Conservation (phyloP, 768 basidiomycete species). For the Mycena vulgaris region DNA sequence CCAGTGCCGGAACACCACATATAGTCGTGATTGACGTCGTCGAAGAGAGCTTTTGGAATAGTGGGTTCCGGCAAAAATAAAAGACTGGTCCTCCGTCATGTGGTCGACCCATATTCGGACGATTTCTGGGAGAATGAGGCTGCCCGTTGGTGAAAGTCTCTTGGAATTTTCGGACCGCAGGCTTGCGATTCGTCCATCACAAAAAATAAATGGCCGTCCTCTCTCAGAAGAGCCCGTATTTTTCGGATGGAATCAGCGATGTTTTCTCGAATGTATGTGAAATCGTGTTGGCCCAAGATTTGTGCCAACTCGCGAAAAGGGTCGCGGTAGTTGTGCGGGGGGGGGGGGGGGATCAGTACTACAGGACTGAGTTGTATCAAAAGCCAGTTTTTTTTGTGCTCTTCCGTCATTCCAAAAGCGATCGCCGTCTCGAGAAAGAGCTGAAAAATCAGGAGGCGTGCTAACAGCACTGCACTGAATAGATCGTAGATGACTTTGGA, state of each 20-base stretch:
- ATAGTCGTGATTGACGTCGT: background rate
- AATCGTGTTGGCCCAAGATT: background rate
- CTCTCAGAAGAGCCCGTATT: constrained; percentile 3
- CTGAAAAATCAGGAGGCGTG: constrained; percentile 3
- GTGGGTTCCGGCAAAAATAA: constrained; percentile 30
- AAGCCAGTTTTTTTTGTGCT: constrained; percentile 16
- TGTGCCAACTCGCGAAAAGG: background rate
- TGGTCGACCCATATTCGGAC: constrained; percentile 1
- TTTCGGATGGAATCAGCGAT: background rate
- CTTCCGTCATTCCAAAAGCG: background rate
- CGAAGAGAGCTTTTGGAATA: constrained; percentile 25
- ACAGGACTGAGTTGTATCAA: background rate
- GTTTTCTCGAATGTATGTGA: background rate
- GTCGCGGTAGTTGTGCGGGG: background rate
- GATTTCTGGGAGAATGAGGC: background rate
- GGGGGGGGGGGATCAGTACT: background rate
- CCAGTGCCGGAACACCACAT: no score
- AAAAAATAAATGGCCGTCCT: constrained; percentile 8
- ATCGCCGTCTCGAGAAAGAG: background rate
- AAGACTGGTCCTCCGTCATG: background rate
- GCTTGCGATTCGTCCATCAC: constrained; percentile 35
- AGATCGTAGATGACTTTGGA: background rate
- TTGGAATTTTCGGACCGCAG: constrained; percentile 6
- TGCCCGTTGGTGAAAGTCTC: constrained; percentile 1
- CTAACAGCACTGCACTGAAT: background rate